Evolutionary conservation across 208 protist genomes (phyloP), one percentile per base, ranked within the genome.

Genomic region (Leishmania tropica): DNA sequence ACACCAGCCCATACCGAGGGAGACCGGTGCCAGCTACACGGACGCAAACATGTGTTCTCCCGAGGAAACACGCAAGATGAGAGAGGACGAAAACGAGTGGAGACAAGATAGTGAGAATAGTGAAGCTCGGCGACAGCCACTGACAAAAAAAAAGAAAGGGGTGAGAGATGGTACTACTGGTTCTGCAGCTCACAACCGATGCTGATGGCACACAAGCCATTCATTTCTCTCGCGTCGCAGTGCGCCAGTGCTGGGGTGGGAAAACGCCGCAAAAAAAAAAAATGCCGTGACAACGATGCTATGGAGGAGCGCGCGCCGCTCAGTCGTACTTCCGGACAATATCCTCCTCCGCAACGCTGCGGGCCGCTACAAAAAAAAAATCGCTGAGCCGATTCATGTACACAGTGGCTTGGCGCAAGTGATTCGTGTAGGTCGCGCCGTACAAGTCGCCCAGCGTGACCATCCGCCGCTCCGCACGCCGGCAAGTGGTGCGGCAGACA

Each of bases 381-480:
- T 97, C 93, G 81, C 80, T 89, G 19, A 96, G 85, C 45, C 93
- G 85, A 77, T 96, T 96, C 58, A 96, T 81, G 83, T 88, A 97
- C 24, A 88, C 86, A 24, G 76, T 82, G 37, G 84, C 86, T 64
- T 89, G 75, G 17, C 83, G 75, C 35, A 91, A 71, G 68, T 88
- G 82, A 74, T 86, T 85, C 24, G 60, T 84, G 81, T 92, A 90
- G 40, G 73, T 58, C 64, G 68, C 80, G 35, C 75, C 76, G 78
- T 87, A 83, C 37, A 76, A 35, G 40, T 87, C 83, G 5, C 89
- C 79, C 19, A 96, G 76, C 78, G 83, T 71, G 47, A 92, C 81
- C 72, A 96, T 84, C 54, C 71, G 60, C 42, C 93, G 90, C 81
- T 96, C 92, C 2, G 89, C 85, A 42, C 91, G 85, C 13, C 92